A percentile compares a stretch with the other conserved stretches of the same genome.
These are phyloP conservation scores for Babesia ovata DNA, from an alignment of 169 alveolate species.

Conservation along the genomic window DNA sequence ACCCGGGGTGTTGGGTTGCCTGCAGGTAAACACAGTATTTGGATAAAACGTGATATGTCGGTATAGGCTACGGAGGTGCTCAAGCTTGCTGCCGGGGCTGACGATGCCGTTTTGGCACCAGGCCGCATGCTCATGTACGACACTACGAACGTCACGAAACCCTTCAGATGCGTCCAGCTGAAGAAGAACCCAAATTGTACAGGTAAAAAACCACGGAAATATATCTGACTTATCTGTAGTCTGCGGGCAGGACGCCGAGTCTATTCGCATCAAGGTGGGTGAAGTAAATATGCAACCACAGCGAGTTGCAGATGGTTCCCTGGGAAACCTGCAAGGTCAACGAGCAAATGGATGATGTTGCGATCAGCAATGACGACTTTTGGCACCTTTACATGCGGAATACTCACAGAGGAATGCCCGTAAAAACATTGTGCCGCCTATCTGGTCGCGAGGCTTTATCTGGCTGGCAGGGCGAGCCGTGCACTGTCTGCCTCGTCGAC, in stretches of 20 bases:
- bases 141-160: slow-evolving; percentile 54
- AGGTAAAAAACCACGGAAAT: slow-evolving; percentile 13
- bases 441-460: too few species aligned
- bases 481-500: slow-evolving; percentile 47
- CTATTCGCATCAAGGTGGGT: slow-evolving; percentile 20
- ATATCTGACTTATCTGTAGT: neutral
- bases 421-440: neutral
- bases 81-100: slow-evolving; percentile 64
- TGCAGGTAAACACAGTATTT: slow-evolving; percentile 46
- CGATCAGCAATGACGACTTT: slow-evolving; percentile 38
- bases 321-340: slow-evolving; percentile 23
- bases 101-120: slow-evolving; percentile 41
- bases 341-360: slow-evolving; percentile 36
- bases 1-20: slow-evolving; percentile 75
- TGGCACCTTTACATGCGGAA: slow-evolving; percentile 39
- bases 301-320: slow-evolving; percentile 23
- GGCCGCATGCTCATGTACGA: slow-evolving; percentile 68
- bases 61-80: slow-evolving; percentile 73
- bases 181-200: slow-evolving; percentile 59
- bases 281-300: neutral
- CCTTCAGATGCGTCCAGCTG: slow-evolving; percentile 69
- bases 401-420: slow-evolving; percentile 30
- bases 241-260: slow-evolving; percentile 1
- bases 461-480: slow-evolving; percentile 51
- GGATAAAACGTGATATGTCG: neutral